A percentile compares a stretch with the other conserved stretches of the same genome.
Evolutionary conservation across 2,329 filamentous ascomycete species (phyloP).

Genomic region (Alternaria metachromatica): DNA sequence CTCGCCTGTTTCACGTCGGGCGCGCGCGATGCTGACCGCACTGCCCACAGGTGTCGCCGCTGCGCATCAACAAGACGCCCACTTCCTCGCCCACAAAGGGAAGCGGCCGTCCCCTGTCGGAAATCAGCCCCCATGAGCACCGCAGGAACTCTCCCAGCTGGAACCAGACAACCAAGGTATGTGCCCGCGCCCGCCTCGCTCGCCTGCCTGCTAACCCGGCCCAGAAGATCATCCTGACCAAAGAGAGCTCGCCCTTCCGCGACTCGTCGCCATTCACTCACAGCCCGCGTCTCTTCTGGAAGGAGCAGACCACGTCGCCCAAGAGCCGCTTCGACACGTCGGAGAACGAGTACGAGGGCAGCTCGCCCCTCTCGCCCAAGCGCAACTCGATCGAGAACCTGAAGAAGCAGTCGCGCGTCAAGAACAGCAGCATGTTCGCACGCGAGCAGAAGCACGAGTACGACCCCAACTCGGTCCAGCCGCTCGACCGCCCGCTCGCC

Average conservation of each 20-base stretch:
- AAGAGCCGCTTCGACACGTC: constrained; percentile 61
- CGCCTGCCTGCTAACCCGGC: constrained; percentile 27
- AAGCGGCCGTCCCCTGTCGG: constrained; percentile 72
- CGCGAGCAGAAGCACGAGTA: constrained; percentile 93
- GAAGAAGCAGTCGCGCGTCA: constrained; percentile 92
- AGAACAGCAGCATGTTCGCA: constrained; percentile 97
- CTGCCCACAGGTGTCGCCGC: constrained; percentile 70
- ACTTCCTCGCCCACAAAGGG: constrained; percentile 70
- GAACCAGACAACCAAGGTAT: constrained; percentile 76
- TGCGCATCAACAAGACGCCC: constrained; percentile 78
- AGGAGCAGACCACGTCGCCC: constrained; percentile 71
- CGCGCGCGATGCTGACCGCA: constrained; percentile 13
- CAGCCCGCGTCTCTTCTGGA: constrained; percentile 91
- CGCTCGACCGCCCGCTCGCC: constrained; percentile 82
- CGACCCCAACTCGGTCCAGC: constrained; percentile 77
- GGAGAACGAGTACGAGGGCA: constrained; percentile 69
- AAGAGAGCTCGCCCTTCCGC: constrained; percentile 77
- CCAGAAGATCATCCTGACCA: constrained; percentile 72
- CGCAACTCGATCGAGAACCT: constrained; percentile 94
- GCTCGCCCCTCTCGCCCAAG: constrained; percentile 72
- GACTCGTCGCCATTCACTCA: constrained; percentile 78
- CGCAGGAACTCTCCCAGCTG: constrained; percentile 92
- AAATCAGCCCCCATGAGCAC: constrained; percentile 85
- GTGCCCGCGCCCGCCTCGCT: constrained; percentile 7
- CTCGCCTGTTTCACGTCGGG: background rate